A percentile compares a stretch with the other conserved stretches of the same genome.
Evolutionary conservation across 2,329 filamentous ascomycete genomes (phyloP).

Genomic region (Phialemoniopsis sp.): DNA sequence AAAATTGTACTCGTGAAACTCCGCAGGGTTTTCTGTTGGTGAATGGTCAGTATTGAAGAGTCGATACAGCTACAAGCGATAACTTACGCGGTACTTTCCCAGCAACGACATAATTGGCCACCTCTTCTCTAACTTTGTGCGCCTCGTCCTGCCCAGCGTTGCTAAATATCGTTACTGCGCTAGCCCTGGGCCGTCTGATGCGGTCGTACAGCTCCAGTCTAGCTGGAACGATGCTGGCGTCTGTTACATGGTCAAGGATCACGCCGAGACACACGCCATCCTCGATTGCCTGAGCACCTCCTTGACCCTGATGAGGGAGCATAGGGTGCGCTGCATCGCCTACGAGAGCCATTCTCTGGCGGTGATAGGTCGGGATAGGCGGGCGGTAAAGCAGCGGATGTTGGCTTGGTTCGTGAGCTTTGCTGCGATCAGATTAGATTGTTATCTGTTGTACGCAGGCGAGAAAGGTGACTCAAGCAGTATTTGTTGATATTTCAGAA

Average conservation of each 20-base stretch:
- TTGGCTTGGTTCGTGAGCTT: slow-evolving; percentile 21
- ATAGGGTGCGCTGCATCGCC: slow-evolving; percentile 2
- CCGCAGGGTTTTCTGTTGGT: no score
- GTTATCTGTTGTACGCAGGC: no score
- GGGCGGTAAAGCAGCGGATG: slow-evolving; percentile 21
- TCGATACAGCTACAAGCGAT: no score
- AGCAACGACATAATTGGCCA: no score
- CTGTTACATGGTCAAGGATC: background rate
- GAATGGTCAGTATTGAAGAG: no score
- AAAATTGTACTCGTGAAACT: no score
- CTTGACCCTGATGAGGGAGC: slow-evolving; percentile 2
- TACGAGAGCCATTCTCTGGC: slow-evolving; percentile 5
- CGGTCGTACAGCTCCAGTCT: slow-evolving; percentile 22
- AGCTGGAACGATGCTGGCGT: slow-evolving; percentile 5
- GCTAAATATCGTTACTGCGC: slow-evolving; percentile 25
- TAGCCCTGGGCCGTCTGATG: slow-evolving; percentile 20
- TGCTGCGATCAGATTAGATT: slow-evolving; percentile 7
- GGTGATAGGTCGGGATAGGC: slow-evolving; percentile 19
- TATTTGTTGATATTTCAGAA: no score
- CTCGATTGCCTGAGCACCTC: slow-evolving; percentile 1
- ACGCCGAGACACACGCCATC: slow-evolving; percentile 1
- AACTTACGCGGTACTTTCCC: no score
- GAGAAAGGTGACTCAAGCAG: no score
- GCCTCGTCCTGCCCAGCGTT: slow-evolving; percentile 24
- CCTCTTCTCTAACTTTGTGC: no score